Conservation (phyloP, 2,329 filamentous ascomycete genomes). For the Beauveria caledonica region DNA sequence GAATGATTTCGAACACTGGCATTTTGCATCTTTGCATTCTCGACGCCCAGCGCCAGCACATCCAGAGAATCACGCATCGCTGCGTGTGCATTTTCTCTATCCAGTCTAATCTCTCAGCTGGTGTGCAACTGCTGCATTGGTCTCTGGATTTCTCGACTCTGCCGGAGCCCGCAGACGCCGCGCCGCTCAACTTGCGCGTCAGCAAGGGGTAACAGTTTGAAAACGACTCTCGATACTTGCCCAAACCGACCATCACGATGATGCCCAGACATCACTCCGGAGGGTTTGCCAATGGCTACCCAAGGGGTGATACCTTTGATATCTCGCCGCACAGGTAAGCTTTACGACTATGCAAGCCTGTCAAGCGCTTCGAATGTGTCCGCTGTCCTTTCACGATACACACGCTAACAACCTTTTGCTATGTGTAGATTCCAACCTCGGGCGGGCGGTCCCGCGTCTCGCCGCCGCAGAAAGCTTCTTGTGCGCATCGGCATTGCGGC, state of each 20-base stretch:
- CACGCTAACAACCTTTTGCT: constrained; percentile 1
- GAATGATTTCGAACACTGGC: neutral
- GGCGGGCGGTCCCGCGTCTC: constrained; percentile 59
- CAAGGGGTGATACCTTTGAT: constrained; percentile 68
- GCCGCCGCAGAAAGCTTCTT: constrained; percentile 66
- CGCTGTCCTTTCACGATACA: neutral
- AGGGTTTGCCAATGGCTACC: constrained; percentile 79
- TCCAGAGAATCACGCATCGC: neutral
- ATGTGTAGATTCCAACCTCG: constrained; percentile 71
- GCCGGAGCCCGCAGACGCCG: neutral
- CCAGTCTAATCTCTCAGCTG: neutral
- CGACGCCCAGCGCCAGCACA: neutral
- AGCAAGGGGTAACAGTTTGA: constrained; percentile 9
- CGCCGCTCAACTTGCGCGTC: constrained; percentile 8
- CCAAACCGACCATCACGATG: constrained; percentile 45
- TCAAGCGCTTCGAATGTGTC: neutral
- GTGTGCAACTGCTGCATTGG: neutral
- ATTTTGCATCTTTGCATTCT: neutral
- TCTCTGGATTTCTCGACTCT: neutral
- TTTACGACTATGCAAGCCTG: neutral
- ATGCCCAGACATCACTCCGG: constrained; percentile 74
- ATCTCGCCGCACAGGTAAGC: constrained; percentile 82
- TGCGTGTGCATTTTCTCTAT: neutral
- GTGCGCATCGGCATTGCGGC: constrained; percentile 55
- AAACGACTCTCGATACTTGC: neutral